phyloP scores from a whole-genome alignment of 352 stramenopile species.

The Pythium grandisporangium region DNA sequence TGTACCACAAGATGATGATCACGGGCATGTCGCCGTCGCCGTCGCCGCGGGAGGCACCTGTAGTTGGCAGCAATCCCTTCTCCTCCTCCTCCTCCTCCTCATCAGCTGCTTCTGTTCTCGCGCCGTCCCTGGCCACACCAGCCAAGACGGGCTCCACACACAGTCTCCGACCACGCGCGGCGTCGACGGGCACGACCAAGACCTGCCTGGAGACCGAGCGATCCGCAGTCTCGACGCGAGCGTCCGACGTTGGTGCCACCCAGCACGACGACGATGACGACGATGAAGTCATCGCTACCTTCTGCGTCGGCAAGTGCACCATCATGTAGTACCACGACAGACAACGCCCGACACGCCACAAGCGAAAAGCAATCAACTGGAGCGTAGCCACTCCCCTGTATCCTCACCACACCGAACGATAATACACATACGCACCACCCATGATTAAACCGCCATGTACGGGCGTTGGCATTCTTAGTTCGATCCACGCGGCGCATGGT shows the following conservation, averaged over 20 bases:
- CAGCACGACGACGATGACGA: not conserved
- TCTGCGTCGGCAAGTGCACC: conserved; percentile 33
- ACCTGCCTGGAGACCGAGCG: not conserved
- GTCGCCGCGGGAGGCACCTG: not conserved
- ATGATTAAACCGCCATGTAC: too few species aligned
- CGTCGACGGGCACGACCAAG: not conserved
- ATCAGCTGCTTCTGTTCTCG: not conserved
- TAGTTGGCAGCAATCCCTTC: too few species aligned
- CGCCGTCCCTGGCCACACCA: not conserved
- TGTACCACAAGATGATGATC: conserved; percentile 8
- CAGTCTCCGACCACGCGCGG: too few species aligned
- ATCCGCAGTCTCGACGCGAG: not conserved
- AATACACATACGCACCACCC: too few species aligned
- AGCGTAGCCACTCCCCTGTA: too few species aligned
- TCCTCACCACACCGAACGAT: too few species aligned
- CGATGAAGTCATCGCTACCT: conserved; percentile 26
- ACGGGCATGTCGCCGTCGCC: not conserved
- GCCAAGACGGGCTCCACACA: too few species aligned
- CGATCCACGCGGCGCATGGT: too few species aligned
- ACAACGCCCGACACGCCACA: too few species aligned
- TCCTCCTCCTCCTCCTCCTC: not conserved
- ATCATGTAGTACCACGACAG: conserved; percentile 68
- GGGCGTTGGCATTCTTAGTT: too few species aligned
- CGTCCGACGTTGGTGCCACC: not conserved
- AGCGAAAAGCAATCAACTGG: too few species aligned